Evolutionary conservation across 192 early-diverging fungal species (phyloP), one percentile per base, ranked within the genome.

Genomic region (Coemansia javaensis): DNA sequence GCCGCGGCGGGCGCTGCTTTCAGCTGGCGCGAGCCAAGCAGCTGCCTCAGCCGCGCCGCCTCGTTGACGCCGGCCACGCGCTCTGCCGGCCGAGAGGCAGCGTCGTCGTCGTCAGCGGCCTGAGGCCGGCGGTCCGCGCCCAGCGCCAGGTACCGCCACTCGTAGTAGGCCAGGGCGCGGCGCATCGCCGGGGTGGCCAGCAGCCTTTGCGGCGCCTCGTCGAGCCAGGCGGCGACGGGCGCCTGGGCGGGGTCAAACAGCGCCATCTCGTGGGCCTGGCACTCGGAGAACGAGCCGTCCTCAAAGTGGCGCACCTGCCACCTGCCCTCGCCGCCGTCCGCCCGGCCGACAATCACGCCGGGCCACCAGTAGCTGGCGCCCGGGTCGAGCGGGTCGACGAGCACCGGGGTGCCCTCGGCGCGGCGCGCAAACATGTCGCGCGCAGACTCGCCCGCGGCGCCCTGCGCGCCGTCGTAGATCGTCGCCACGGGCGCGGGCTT

Each of bases 141-240:
- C 23, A 63, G n/a, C n/a, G n/a, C n/a, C n/a, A n/a, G n/a, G n/a
- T n/a, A 74, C 7, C 70, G 53, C 63, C 63, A 74, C 40, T 74
- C 70, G 36, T 44, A 66, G 36, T 66, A 74, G 0, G 70, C 70
- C 43, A 74, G 47, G 6, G 70, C 70, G 3, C 70, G 63, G 1
- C 70, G 63, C 18, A 62, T 34, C 13, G 70, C 58, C 11, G 32
- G 44, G 16, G 58, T 59, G 23, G 18, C 38, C 5, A 74, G 23
- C 3, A 50, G 31, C 28, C 20, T 7, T 11, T 33, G 18, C 14
- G n/a, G 35, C 14, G 39, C 24, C 20, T 38, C 24, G 15, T 21
- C 16, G 37, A 52, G 24, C 63, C 56, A 47, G 2, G 18, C 27
- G 8, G 47, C 7, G 39, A 56, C 43, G 9, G 57, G 39, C 2